These are phyloP conservation scores for Scedosporium minutisporum DNA, from an alignment of 2,329 filamentous ascomycete species.

Conservation along the genomic window DNA sequence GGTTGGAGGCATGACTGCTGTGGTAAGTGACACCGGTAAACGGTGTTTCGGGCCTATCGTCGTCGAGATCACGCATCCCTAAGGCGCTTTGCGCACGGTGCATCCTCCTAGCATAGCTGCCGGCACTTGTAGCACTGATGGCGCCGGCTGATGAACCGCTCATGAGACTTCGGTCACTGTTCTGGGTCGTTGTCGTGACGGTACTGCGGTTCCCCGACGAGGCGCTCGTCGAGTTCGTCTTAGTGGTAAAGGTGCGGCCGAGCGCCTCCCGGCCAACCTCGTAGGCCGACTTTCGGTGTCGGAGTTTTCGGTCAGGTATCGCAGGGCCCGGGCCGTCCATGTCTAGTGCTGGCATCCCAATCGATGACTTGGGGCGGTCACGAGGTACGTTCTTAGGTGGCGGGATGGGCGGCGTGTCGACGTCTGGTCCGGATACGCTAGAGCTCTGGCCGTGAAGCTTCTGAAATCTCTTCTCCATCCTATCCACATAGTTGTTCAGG, in stretches of 20 bases:
- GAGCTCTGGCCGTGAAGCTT: conserved; percentile 56
- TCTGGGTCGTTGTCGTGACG: conserved; percentile 65
- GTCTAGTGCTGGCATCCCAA: conserved; percentile 29
- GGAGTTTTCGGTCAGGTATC: conserved; percentile 34
- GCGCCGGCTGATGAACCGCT: conserved; percentile 83
- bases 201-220: conserved; percentile 64
- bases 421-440: conserved; percentile 30
- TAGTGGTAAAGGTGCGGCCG: conserved; percentile 75
- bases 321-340: conserved; percentile 11
- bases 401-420: conserved; percentile 50
- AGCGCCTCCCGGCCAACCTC: conserved; percentile 64
- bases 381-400: conserved; percentile 46
- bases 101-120: conserved; percentile 76
- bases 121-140: conserved; percentile 91
- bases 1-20: conserved; percentile 67
- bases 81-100: conserved; percentile 54
- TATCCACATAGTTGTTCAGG: conserved; percentile 76
- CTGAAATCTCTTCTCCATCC: conserved; percentile 78
- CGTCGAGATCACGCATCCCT: conserved; percentile 46
- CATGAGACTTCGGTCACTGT: conserved; percentile 81
- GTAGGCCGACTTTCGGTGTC: conserved; percentile 65
- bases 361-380: conserved; percentile 50
- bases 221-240: conserved; percentile 73
- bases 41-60: conserved; percentile 49
- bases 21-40: conserved; percentile 82